These are phyloP conservation scores for Vanderwaltozyma tropicalis DNA, from an alignment of 805 yeast genomes.

Conservation along the genomic window DNA sequence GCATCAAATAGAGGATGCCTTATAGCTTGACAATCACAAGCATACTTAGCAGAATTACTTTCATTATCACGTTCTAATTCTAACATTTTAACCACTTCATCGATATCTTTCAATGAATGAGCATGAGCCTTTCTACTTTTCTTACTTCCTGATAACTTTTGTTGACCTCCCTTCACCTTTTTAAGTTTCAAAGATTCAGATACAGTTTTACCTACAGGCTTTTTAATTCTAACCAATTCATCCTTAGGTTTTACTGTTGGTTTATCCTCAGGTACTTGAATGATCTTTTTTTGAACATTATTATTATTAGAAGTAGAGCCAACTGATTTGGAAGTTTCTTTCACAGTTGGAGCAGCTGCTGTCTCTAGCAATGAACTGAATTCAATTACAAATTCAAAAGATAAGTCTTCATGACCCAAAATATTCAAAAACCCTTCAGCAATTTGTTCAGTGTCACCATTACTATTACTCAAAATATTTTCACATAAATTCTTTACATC, in stretches of 20 bases:
- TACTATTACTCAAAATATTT: slow-evolving; percentile 15
- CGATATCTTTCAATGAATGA: slow-evolving; percentile 53
- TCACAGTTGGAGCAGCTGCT: too few relatives aligned
- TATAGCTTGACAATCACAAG: slow-evolving; percentile 78
- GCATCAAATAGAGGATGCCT: slow-evolving; percentile 80
- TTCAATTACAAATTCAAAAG: slow-evolving; percentile 24
- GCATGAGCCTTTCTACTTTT: slow-evolving; percentile 27
- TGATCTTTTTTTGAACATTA: too few relatives aligned
- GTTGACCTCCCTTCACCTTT: background rate
- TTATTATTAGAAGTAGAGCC: too few relatives aligned
- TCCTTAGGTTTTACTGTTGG: background rate
- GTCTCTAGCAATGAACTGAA: slow-evolving; percentile 6
- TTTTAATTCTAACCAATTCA: background rate
- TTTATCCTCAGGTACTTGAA: too few relatives aligned
- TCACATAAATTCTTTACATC: slow-evolving; percentile 21
- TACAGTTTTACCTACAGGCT: background rate
- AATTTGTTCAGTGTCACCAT: slow-evolving; percentile 15
- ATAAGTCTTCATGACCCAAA: slow-evolving; percentile 24
- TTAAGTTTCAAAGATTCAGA: slow-evolving; percentile 1
- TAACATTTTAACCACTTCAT: slow-evolving; percentile 46
- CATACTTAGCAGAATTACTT: slow-evolving; percentile 17
- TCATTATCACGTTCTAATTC: slow-evolving; percentile 30
- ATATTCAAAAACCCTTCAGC: slow-evolving; percentile 24
- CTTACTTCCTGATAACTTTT: background rate
- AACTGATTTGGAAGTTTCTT: too few relatives aligned